Conservation (phyloP, 108 stramenopile species). For the Nannochloropsis salina region DNA sequence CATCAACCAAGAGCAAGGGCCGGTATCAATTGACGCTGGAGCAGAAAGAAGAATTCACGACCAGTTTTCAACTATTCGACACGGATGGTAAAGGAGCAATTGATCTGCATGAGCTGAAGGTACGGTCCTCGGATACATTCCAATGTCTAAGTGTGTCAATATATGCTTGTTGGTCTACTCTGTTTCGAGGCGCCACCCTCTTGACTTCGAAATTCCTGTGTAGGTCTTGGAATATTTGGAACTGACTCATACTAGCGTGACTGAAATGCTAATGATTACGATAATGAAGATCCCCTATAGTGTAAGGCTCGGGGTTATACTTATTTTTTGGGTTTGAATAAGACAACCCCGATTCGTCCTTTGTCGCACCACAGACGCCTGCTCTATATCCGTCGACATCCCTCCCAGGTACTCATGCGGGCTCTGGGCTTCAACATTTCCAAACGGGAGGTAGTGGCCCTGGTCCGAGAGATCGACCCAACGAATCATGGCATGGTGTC, state of each 20-base stretch:
- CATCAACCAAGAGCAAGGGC: neutral
- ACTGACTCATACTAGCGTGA: too few species aligned
- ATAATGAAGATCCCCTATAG: too few species aligned
- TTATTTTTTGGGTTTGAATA: too few species aligned
- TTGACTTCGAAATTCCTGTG: too few species aligned
- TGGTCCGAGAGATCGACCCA: neutral
- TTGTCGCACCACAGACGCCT: neutral
- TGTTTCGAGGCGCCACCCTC: too few species aligned
- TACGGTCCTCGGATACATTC: neutral
- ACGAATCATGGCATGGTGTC: neutral
- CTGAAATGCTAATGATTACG: too few species aligned
- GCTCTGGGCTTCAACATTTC: constrained; percentile 13
- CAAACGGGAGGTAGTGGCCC: neutral
- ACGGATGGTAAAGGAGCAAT: neutral
- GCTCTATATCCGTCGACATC: too few species aligned
- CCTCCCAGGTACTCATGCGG: neutral
- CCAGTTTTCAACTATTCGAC: constrained; percentile 20
- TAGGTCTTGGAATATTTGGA: too few species aligned
- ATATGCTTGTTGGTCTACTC: too few species aligned
- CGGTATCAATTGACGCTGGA: neutral
- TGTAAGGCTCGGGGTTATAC: too few species aligned
- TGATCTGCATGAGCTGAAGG: neutral
- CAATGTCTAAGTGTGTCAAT: neutral
- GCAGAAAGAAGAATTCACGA: constrained; percentile 20
- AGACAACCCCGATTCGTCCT: neutral